A percentile compares a stretch with the other conserved stretches of the same genome.
These are phyloP conservation scores for Periconia sp. DNA, from an alignment of 2,329 filamentous ascomycete genomes.

Conservation along the genomic window DNA sequence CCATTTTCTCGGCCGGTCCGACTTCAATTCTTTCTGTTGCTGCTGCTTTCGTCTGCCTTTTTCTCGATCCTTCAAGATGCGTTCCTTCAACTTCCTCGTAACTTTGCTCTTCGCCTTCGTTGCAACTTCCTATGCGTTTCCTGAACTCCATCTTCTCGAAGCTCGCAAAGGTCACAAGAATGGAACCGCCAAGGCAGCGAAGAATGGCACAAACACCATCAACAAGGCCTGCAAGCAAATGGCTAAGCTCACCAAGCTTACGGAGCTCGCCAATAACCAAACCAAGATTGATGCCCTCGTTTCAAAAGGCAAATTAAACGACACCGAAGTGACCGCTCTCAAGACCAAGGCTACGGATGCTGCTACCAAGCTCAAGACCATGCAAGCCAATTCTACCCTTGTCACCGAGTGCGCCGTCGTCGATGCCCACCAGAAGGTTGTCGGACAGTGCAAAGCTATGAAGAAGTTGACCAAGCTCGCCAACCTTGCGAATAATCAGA, in stretches of 20 bases:
- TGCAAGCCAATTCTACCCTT: conserved; percentile 34
- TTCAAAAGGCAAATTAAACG: conserved; percentile 29
- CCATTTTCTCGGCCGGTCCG: conserved; percentile 19
- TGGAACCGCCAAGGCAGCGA: conserved; percentile 7
- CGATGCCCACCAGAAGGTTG: conserved; percentile 25
- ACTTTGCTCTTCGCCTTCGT: conserved; percentile 24
- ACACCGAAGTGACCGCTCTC: conserved; percentile 26
- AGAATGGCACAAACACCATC: conserved; percentile 17
- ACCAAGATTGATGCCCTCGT: conserved; percentile 34
- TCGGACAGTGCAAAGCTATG: conserved; percentile 30
- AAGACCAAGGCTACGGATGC: conserved; percentile 34
- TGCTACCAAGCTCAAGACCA: conserved; percentile 23
- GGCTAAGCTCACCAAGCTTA: conserved; percentile 26
- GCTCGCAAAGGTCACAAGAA: conserved; percentile 22
- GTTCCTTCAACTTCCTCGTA: conserved; percentile 20
- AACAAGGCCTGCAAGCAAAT: conserved; percentile 31
- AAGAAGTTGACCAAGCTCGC: conserved; percentile 26
- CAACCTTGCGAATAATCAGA: conserved; percentile 29
- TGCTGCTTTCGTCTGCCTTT: neutral
- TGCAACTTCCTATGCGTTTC: conserved; percentile 26
- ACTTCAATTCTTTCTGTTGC: conserved; percentile 10
- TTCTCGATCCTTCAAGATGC: conserved; percentile 16
- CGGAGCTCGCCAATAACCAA: conserved; percentile 31
- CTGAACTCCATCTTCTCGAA: conserved; percentile 24
- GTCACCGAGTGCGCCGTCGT: conserved; percentile 31